Conservation (phyloP, 306 rosid genomes). For the Arachis hypogaea region DNA sequence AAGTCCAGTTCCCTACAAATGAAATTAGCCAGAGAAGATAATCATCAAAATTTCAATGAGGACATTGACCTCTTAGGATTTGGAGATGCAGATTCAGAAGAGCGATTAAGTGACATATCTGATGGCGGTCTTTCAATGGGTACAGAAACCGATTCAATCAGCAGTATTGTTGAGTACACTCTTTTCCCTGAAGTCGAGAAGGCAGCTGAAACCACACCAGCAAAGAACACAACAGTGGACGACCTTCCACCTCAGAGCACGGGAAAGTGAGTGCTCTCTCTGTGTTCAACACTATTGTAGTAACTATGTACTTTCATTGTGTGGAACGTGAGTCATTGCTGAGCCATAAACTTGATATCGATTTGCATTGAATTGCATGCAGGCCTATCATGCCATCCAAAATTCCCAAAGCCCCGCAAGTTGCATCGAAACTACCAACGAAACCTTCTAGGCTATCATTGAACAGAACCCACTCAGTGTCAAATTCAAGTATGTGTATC, state of each 20-base stretch:
- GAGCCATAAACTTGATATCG: conserved; percentile 10
- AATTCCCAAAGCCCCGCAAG: conserved; percentile 63
- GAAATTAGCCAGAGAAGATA: conserved; percentile 48
- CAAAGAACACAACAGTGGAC: conserved; percentile 37
- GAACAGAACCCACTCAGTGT: conserved; percentile 71
- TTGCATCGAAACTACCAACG: conserved; percentile 45
- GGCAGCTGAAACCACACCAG: conserved; percentile 49
- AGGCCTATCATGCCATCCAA: conserved; percentile 60
- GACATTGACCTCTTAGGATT: conserved; percentile 86
- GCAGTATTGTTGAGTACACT: conserved; percentile 91
- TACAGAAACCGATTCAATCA: conserved; percentile 93
- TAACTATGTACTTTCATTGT: conserved; percentile 29
- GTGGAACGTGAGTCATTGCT: background rate
- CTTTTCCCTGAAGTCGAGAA: conserved; percentile 85
- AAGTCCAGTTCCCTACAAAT: conserved; percentile 50
- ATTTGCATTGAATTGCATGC: conserved; percentile 43
- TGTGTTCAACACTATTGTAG: conserved; percentile 9
- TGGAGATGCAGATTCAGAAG: conserved; percentile 92
- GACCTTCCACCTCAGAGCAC: conserved; percentile 44
- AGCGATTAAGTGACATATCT: conserved; percentile 95
- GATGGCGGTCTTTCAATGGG: conserved; percentile 99
- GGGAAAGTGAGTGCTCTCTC: conserved; percentile 56
- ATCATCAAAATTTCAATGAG: conserved; percentile 56
- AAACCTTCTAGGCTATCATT: conserved; percentile 63
- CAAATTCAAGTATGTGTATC: conserved; percentile 61